Base-by-base conservation (phyloP, 1,284 basidiomycete genomes). In the Coniferiporia sulphurascens region DNA sequence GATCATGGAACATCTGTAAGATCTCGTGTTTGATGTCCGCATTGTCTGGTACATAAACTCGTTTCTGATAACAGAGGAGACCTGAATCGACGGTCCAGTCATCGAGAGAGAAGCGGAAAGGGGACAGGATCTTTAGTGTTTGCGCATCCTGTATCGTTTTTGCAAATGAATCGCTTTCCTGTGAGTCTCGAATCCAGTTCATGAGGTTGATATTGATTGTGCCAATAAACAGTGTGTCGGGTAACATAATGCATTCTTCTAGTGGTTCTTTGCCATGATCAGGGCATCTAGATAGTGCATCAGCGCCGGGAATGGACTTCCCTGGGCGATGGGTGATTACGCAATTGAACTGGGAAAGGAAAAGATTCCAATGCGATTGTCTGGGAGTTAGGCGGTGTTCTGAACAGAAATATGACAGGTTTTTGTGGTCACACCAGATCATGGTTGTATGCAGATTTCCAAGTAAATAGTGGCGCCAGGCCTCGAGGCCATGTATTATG, bases 361-460 rank as follows among this genome's bases (percentile, higher is more conserved):
- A 55, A 0, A 71, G 56, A 0, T 65, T 64, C 80, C 78, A 83
- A 1, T 74, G 61, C 0, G 73, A 75, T 64, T 82, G 77, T 10
- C 38, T 2, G 9, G 38, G 38, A 15, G 38, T 3, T 10, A 41
- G 38, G 38, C 7, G 38, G 38, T 8, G 7, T 2, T 10, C 38
- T 41, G 38, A 10, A 3, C 38, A 15, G 38, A 41, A 41, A 8
- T 41, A 41, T 3, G 38, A 41, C 2, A 41, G 38, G 38, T 52
- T 52, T 15, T 38, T 35, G 38, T 52, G 51, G 34, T 52, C 51
- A 10, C 51, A 52, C 51, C 51, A 52, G 19, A 52, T 35, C 1
- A 32, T 52, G 13, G 32, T 41, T 1, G 27, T 35, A 38, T 52
- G 51, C 3, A 34, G 51, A 19, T 27, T n/a, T 5, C 51, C 32